Evolutionary conservation across 805 yeast species (phyloP).

Genomic region (Maudiozyma serrabonitensis): DNA sequence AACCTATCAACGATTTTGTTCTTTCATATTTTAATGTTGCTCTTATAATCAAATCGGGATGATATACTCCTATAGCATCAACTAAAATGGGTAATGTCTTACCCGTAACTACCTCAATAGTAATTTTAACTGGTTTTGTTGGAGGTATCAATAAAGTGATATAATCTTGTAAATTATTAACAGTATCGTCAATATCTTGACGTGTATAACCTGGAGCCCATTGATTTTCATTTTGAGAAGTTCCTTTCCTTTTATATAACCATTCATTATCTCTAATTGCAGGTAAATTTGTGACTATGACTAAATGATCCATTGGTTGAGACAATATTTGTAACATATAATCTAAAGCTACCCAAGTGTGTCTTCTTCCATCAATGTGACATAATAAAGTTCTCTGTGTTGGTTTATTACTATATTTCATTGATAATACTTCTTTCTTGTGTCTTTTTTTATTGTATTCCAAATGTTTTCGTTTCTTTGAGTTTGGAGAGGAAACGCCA

Average conservation of each 20-base stretch:
- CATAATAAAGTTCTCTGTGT: slow-evolving; percentile 44
- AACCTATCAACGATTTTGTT: slow-evolving; percentile 15
- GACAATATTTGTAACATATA: slow-evolving; percentile 44
- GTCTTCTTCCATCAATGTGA: slow-evolving; percentile 58
- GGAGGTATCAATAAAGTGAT: slow-evolving; percentile 15
- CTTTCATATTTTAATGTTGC: slow-evolving; percentile 21
- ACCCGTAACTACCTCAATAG: slow-evolving; percentile 25
- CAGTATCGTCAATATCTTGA: slow-evolving; percentile 9
- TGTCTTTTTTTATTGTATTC: slow-evolving; percentile 9
- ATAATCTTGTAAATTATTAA: slow-evolving; percentile 19
- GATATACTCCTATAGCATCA: slow-evolving; percentile 25
- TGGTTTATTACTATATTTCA: slow-evolving; percentile 12
- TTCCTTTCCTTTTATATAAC: not conserved
- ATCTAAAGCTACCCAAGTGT: slow-evolving; percentile 76
- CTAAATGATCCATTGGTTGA: slow-evolving; percentile 50
- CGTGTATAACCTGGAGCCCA: slow-evolving; percentile 22
- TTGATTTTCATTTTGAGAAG: not conserved
- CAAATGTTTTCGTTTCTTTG: not conserved
- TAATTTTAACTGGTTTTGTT: slow-evolving; percentile 15
- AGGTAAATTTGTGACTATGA: slow-evolving; percentile 41
- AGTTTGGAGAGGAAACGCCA: too few relatives aligned
- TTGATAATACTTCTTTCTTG: slow-evolving; percentile 11
- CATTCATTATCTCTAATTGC: slow-evolving; percentile 1
- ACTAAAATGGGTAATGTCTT: slow-evolving; percentile 15
- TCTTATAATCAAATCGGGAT: slow-evolving; percentile 21